Conservation (phyloP, 1,284 basidiomycete genomes). For the Ustilago tritici region DNA sequence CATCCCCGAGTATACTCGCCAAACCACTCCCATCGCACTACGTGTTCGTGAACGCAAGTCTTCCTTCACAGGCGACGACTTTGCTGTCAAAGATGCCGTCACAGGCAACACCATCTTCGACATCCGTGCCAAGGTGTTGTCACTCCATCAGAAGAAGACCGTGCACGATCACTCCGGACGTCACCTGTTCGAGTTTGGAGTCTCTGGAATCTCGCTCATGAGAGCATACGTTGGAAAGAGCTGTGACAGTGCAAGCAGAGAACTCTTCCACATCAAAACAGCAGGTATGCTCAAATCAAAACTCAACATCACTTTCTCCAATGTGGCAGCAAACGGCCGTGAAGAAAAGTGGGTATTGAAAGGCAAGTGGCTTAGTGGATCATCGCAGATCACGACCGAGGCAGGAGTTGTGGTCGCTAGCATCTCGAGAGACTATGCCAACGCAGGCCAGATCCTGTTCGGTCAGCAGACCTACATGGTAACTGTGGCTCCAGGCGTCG, state of each 20-base stretch:
- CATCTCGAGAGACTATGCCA: conserved; percentile 37
- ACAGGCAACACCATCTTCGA: conserved; percentile 27
- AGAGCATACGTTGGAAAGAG: conserved; percentile 4
- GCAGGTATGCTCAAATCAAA: conserved; percentile 32
- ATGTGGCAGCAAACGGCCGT: conserved; percentile 31
- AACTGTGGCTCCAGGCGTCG: conserved; percentile 71
- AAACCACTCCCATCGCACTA: conserved; percentile 38
- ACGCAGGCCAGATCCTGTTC: conserved; percentile 41
- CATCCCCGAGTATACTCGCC: conserved; percentile 31
- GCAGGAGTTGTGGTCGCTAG: conserved; percentile 39
- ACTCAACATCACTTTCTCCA: conserved; percentile 38
- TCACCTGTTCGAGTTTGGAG: conserved; percentile 20
- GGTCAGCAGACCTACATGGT: conserved; percentile 66
- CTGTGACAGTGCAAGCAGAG: not conserved
- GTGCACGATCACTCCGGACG: conserved; percentile 17
- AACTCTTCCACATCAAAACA: conserved; percentile 32
- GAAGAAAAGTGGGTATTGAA: conserved; percentile 20
- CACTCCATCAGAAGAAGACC: conserved; percentile 27
- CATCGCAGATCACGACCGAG: conserved; percentile 38
- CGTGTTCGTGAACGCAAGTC: conserved; percentile 40
- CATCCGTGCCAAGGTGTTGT: conserved; percentile 39
- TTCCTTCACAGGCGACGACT: conserved; percentile 42
- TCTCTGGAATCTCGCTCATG: not conserved
- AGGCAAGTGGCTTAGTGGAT: conserved; percentile 33
- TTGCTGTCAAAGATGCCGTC: conserved; percentile 50